Percentiles rank a stretch among this genome's conserved stretches.
These are phyloP conservation scores for Escovopsis sp. DNA, from an alignment of 2,329 filamentous ascomycete species.

Conservation along the genomic window DNA sequence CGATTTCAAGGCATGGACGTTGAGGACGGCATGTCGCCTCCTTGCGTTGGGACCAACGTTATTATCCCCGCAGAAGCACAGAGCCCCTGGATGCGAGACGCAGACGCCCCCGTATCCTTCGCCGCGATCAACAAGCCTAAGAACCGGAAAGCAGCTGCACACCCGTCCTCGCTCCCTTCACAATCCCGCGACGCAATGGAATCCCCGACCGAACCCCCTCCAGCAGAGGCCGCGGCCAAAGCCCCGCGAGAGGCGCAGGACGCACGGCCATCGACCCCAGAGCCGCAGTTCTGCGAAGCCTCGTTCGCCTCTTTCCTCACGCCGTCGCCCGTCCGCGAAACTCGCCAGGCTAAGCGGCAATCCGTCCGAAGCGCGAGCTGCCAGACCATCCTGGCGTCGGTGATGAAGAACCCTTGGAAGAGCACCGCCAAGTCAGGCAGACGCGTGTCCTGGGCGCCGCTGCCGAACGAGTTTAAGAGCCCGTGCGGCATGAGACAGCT, in stretches of 20 bases:
- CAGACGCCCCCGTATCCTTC: not conserved
- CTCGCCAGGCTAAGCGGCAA: conserved; percentile 6
- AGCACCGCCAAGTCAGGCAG: conserved; percentile 10
- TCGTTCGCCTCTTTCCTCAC: conserved; percentile 38
- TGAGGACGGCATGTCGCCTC: not conserved
- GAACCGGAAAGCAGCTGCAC: too few relatives aligned
- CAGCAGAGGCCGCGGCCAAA: not conserved
- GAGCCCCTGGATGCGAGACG: conserved; percentile 10
- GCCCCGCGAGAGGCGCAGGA: not conserved
- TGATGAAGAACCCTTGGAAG: conserved; percentile 19
- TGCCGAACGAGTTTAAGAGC: conserved; percentile 13
- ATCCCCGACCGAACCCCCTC: not conserved
- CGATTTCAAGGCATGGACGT: too few relatives aligned
- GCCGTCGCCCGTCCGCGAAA: conserved; percentile 26
- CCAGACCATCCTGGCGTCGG: conserved; percentile 20
- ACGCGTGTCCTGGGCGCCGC: conserved; percentile 23
- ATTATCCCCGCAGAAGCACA: conserved; percentile 5
- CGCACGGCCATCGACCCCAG: conserved; percentile 23
- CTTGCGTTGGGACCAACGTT: not conserved
- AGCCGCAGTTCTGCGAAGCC: conserved; percentile 32
- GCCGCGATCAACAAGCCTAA: not conserved
- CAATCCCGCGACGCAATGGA: not conserved
- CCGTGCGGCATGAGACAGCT: not conserved
- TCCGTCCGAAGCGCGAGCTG: conserved; percentile 12
- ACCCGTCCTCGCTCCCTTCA: too few relatives aligned